Percentiles rank a stretch among this genome's conserved stretches.
phyloP scores from a whole-genome alignment of 2,329 filamentous ascomycete species.

The Sclerotinia borealis region DNA sequence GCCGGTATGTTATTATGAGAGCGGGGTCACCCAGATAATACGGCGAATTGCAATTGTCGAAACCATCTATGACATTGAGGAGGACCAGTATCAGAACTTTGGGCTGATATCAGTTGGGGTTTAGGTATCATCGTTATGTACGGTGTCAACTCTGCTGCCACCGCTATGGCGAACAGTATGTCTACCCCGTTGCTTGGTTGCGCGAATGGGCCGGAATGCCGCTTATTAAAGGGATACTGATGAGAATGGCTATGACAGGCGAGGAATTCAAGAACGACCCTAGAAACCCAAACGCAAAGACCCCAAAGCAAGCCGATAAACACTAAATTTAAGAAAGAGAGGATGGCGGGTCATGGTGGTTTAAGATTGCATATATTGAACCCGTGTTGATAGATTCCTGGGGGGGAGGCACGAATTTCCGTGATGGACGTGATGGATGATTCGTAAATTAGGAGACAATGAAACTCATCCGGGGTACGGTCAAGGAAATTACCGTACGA shows the following conservation, averaged over 20 bases:
- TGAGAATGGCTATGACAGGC: conserved; percentile 45
- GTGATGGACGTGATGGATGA: not conserved
- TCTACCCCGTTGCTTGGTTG: conserved; percentile 29
- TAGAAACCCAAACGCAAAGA: conserved; percentile 62
- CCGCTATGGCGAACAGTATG: conserved; percentile 72
- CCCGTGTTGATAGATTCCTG: conserved; percentile 1
- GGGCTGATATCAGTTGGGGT: conserved; percentile 19
- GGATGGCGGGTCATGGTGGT: not conserved
- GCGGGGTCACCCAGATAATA: not conserved
- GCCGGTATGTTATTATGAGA: conserved; percentile 63
- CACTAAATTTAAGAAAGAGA: conserved; percentile 22
- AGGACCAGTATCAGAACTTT: not conserved
- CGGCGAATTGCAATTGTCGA: not conserved
- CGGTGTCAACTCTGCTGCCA: conserved; percentile 81
- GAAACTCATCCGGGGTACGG: not conserved
- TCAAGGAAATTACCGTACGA: not conserved
- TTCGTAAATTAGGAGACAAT: conserved; percentile 11
- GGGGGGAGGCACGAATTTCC: not conserved
- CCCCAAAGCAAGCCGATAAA: conserved; percentile 28
- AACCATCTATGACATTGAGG: not conserved
- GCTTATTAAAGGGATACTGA: conserved; percentile 9
- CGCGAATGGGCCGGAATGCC: conserved; percentile 6
- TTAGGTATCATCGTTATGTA: conserved; percentile 80
- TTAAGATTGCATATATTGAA: conserved; percentile 3
- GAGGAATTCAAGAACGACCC: conserved; percentile 97